Conservation (phyloP, 306 rosid genomes). For the Cajanus cajan region DNA sequence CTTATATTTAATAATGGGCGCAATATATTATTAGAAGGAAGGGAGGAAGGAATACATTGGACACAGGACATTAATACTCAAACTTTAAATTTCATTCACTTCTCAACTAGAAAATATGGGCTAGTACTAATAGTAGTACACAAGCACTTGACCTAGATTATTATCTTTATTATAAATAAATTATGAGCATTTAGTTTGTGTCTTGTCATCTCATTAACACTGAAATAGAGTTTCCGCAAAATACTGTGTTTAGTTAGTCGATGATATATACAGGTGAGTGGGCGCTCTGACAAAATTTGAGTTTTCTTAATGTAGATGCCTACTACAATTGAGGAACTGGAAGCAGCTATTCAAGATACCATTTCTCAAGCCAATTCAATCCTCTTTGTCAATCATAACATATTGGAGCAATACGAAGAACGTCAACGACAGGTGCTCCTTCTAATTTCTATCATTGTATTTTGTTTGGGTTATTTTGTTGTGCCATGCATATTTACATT, state of each 20-base stretch:
- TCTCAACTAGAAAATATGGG: background rate
- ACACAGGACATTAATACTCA: background rate
- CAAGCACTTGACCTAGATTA: background rate
- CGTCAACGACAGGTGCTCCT: slow-evolving; percentile 61
- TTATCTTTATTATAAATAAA: background rate
- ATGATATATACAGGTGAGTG: background rate
- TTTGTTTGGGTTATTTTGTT: background rate
- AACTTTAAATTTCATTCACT: background rate
- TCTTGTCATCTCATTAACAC: background rate
- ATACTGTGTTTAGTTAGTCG: background rate
- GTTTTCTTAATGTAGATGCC: slow-evolving; percentile 67
- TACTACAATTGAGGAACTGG: slow-evolving; percentile 85
- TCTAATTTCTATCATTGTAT: background rate
- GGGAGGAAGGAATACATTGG: background rate
- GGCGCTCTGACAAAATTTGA: slow-evolving; percentile 4
- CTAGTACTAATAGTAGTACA: background rate
- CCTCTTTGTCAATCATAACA: slow-evolving; percentile 67
- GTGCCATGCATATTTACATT: slow-evolving; percentile 6
- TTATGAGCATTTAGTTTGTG: background rate
- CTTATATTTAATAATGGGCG: background rate
- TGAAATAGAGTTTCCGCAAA: background rate
- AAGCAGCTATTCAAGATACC: slow-evolving; percentile 82
- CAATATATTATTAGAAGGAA: background rate
- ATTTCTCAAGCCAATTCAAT: slow-evolving; percentile 80
- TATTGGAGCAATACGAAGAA: slow-evolving; percentile 78